Evolutionary conservation across 495 filamentous ascomycete genomes (phyloP), one percentile per base, ranked within the genome.

Genomic region (Opeltia flavorubescens): DNA sequence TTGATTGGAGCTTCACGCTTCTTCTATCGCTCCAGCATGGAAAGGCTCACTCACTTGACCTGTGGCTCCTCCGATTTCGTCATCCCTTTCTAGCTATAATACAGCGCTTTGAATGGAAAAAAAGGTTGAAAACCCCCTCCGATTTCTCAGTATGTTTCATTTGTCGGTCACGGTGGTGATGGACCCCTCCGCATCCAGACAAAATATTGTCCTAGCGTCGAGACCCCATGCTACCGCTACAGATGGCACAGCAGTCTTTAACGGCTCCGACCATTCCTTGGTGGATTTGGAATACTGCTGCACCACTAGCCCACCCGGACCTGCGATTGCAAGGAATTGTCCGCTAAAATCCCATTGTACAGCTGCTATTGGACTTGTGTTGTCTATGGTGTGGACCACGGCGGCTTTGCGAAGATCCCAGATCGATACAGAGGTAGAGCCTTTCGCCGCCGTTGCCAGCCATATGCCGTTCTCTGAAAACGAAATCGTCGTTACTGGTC

Each of bases 391-490:
- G 21, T 41, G 38, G 20, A 41, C 21, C 4, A 41, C 38, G 21
- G 38, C 38, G 1, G 38, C 20, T 41, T 41, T 41, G 8, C 38
- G 8, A 4, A 41, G 38, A 25, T 41, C 38, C 71, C 88, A 96
- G 49, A 98, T 79, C 6, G 80, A 78, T 43, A 94, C 78, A 15
- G 70, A 80, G 6, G 78, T 83, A 40, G 83, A 81, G 18, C 78
- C 79, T 54, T 81, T 77, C 20, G 75, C 74, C 13, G 79, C 76
- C 1, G 84, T 77, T 8, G 93, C 91, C 52, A 98, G 77, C 82
- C 86, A 95, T 50, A 81, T 89, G n/a, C 91, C 91, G 51, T 96
- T 98, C 62, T 98, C 93, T 0, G 89, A 95, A 67, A 98, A 98
- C 52, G 77, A 69, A 5, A 98, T 64, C 25, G 76, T 72, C 54